Evolutionary conservation across 2,329 filamentous ascomycete species (phyloP).

Genomic region (Paecilomyces sp.): DNA sequence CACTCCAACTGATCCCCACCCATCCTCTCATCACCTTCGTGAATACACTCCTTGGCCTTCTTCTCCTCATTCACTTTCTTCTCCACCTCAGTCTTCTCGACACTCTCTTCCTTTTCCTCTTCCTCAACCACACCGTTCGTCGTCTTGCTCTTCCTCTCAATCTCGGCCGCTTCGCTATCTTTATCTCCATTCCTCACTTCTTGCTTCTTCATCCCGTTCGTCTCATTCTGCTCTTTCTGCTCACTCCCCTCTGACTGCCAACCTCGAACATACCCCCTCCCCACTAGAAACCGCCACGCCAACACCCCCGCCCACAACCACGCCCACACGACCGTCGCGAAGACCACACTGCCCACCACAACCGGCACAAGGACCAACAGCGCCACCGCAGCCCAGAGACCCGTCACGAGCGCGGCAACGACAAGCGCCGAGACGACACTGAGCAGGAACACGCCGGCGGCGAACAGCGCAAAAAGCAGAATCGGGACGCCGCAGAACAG

Average conservation of each 20-base stretch:
- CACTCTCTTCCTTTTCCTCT: background rate
- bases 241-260: no score
- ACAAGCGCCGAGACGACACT: conserved; percentile 55
- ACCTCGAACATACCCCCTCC: background rate
- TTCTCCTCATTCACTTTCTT: background rate
- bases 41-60: background rate
- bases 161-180: background rate
- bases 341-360: conserved; percentile 2
- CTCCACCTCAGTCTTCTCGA: background rate
- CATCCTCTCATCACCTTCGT: background rate
- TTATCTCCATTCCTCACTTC: background rate
- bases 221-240: background rate
- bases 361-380: conserved; percentile 6
- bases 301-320: conserved; percentile 3
- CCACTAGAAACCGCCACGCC: conserved; percentile 1
- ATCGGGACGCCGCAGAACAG: conserved; percentile 61
- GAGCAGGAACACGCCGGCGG: conserved; percentile 55
- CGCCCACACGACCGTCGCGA: conserved; percentile 6
- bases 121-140: background rate
- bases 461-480: conserved; percentile 61
- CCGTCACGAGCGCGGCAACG: conserved; percentile 54
- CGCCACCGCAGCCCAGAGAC: conserved; percentile 7
- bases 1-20: background rate
- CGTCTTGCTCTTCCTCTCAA: background rate
- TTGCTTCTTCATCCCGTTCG: background rate